A percentile compares a stretch with the other conserved stretches of the same genome.
These are phyloP conservation scores for Gymnopus androsaceus DNA, from an alignment of 1,284 basidiomycete species.

Conservation along the genomic window DNA sequence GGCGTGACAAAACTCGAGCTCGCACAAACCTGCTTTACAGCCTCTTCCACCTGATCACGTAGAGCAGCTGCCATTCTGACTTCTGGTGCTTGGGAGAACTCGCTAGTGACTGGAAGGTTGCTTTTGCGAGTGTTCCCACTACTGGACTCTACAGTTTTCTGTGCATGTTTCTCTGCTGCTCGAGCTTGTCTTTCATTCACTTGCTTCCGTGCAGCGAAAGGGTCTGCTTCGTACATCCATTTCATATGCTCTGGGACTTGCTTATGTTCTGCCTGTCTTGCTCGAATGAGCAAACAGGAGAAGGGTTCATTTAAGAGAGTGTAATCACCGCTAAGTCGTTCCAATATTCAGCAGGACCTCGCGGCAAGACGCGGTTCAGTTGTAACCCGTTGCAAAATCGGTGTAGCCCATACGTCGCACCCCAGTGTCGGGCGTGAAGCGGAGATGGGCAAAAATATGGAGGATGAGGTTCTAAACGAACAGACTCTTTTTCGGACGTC, in stretches of 20 bases:
- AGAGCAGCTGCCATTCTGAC: constrained; percentile 82
- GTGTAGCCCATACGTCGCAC: constrained; percentile 85
- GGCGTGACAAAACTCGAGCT: neutral
- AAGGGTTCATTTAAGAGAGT: neutral
- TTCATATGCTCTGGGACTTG: constrained; percentile 66
- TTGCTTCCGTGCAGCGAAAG: constrained; percentile 73
- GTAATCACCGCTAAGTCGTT: constrained; percentile 53
- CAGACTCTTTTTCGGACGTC: constrained; percentile 65
- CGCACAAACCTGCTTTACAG: constrained; percentile 69
- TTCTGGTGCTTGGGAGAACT: constrained; percentile 74
- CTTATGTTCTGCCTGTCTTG: constrained; percentile 58
- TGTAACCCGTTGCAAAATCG: constrained; percentile 58
- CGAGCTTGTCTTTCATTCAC: constrained; percentile 69
- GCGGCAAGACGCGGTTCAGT: constrained; percentile 77
- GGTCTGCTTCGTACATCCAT: constrained; percentile 88
- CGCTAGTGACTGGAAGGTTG: constrained; percentile 34
- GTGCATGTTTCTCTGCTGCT: constrained; percentile 43
- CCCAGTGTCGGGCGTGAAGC: constrained; percentile 83
- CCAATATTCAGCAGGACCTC: constrained; percentile 86
- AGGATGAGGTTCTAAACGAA: constrained; percentile 75
- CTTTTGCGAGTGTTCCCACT: neutral
- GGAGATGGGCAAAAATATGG: constrained; percentile 62
- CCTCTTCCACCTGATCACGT: constrained; percentile 81
- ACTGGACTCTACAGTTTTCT: constrained; percentile 21
- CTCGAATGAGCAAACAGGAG: neutral